Evolutionary conservation across 2,329 filamentous ascomycete species (phyloP), one percentile per base, ranked within the genome.

Genomic region (Aspergillus transmontanensis): DNA sequence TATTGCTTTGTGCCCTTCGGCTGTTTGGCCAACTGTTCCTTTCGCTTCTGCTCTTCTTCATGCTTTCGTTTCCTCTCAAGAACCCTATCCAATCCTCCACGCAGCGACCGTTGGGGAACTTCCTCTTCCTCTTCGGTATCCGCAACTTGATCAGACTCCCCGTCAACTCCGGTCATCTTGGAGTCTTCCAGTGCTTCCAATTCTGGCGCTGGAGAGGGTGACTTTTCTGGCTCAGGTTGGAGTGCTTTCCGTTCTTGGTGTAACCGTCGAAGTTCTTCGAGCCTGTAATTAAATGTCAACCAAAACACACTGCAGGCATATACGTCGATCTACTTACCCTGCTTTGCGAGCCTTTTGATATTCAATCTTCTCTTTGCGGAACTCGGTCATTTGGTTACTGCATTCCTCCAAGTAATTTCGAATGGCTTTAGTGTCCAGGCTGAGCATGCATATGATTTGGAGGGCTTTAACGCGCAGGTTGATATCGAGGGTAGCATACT

Each of bases 361-460:
- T 68, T 96, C 92, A 65, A 97, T 97, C 81, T 97, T 97, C 75
- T 96, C 91, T 78, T 99, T 99, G 57, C 95, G 89, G 73, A 96
- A 93, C 60, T 89, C 88, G 1, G 95, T 99, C 94, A 98, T 97
- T 59, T 93, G 91, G 73, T 94, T 92, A 67, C 91, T 93, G 79
- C 94, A 96, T 66, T 94, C 90, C 69, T 97, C 93, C 83, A 99
- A 90, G 75, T 96, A 96, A 19, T 88, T 89, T 59, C 94, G 89
- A 69, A 98, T 87, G 2, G 91, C 89, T 75, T 93, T 94, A 0
- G 95, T 97, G 72, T 93, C 90, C 61, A 94, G 85, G 2, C 92
- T 94, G 64, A 98, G 83, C 82, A 94, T 89, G 75, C 92, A 93
- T 61, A 97, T 87, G 41, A 96, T 90, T 74, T 97, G 91, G 53